Conservation (phyloP, 1,139 yeast genomes). For the Ashbya aceris region DNA sequence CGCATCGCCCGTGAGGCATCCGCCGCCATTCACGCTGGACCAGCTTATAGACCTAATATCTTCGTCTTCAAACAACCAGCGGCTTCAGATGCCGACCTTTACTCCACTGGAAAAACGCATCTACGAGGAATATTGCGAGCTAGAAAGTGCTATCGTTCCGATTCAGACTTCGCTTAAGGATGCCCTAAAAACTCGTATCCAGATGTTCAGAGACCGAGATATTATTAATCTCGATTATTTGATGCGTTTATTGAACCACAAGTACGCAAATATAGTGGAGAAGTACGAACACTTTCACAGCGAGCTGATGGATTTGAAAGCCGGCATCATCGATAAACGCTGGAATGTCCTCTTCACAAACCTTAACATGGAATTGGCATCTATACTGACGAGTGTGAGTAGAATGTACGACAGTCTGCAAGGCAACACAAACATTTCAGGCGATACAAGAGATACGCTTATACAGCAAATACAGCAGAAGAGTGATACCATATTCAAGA, state of each 20-base stretch:
- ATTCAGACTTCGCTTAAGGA: slow-evolving; percentile 43
- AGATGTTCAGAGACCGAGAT: slow-evolving; percentile 26
- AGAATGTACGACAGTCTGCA: slow-evolving; percentile 22
- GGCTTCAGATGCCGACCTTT: slow-evolving; percentile 30
- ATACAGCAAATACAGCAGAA: slow-evolving; percentile 23
- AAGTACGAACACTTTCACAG: slow-evolving; percentile 36
- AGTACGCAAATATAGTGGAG: slow-evolving; percentile 35
- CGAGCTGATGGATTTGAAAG: slow-evolving; percentile 36
- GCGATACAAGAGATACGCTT: slow-evolving; percentile 12
- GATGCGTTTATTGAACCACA: slow-evolving; percentile 29
- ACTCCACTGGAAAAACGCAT: slow-evolving; percentile 33
- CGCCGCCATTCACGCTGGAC: slow-evolving; percentile 36
- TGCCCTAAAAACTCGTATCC: slow-evolving; percentile 47
- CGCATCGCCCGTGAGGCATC: slow-evolving; percentile 36
- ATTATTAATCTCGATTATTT: slow-evolving; percentile 15
- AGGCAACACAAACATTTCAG: slow-evolving; percentile 6
- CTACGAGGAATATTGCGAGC: slow-evolving; percentile 30
- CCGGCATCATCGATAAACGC: slow-evolving; percentile 41
- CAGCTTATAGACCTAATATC: slow-evolving; percentile 36
- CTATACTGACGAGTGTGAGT: slow-evolving; percentile 29
- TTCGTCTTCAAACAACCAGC: slow-evolving; percentile 26
- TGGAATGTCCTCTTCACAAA: slow-evolving; percentile 47
- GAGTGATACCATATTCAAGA: slow-evolving; percentile 27
- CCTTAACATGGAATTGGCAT: slow-evolving; percentile 34
- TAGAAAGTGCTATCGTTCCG: slow-evolving; percentile 27